These are phyloP conservation scores for Arthrinium phaeospermum DNA, from an alignment of 2,329 filamentous ascomycete species.

Conservation along the genomic window DNA sequence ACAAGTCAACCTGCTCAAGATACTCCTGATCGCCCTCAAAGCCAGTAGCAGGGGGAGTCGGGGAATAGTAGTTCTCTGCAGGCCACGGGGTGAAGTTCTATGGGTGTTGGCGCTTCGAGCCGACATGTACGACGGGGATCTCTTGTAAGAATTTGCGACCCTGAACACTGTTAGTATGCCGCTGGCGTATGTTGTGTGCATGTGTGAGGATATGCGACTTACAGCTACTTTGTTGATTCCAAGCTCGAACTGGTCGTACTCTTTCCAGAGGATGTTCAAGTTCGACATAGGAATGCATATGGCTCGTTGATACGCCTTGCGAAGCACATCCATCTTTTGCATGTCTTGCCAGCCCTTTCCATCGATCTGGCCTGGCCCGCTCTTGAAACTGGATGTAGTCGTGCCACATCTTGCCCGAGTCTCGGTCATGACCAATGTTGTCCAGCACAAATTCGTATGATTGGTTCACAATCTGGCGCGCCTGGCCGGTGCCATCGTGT, in stretches of 20 bases:
- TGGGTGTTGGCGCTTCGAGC: constrained; percentile 89
- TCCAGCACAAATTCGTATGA: constrained; percentile 93
- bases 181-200: neutral
- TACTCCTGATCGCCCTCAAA: constrained; percentile 90
- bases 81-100: constrained; percentile 77
- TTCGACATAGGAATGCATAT: constrained; percentile 85
- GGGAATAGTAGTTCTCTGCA: constrained; percentile 80
- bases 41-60: constrained; percentile 82
- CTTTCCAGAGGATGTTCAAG: constrained; percentile 89
- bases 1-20: constrained; percentile 80
- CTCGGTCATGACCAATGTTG: constrained; percentile 88
- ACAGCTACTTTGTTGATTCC: constrained; percentile 90
- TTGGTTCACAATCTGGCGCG: constrained; percentile 79
- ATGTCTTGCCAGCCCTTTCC: constrained; percentile 93
- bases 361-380: constrained; percentile 82
- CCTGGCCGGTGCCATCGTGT: constrained; percentile 77
- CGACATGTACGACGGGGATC: constrained; percentile 93
- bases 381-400: constrained; percentile 97
- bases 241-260: constrained; percentile 97
- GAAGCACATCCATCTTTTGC: constrained; percentile 94
- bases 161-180: constrained; percentile 48
- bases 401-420: constrained; percentile 87
- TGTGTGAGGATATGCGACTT: constrained; percentile 30
- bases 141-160: constrained; percentile 95
- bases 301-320: constrained; percentile 90